Conservation (phyloP, 2,329 filamentous ascomycete species). For the Xylariaceae sp. region DNA sequence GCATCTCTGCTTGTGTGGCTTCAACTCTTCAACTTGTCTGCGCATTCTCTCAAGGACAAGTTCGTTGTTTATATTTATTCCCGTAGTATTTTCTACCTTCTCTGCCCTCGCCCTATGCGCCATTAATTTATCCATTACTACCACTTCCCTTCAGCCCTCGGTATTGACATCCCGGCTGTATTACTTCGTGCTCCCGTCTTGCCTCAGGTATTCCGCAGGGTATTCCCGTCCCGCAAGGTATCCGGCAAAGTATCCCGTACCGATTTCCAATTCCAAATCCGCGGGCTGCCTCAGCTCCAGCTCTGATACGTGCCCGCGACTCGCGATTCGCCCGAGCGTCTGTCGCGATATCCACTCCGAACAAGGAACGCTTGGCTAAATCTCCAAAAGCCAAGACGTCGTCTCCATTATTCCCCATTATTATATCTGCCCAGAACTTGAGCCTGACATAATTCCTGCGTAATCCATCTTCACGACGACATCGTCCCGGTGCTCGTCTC, state of each 20-base stretch:
- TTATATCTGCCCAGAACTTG: background rate
- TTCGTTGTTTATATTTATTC: background rate
- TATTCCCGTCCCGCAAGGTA: background rate
- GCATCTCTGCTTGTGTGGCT: no score
- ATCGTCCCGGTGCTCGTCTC: background rate
- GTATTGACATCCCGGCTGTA: background rate
- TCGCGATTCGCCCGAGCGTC: background rate
- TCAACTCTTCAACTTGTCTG: background rate
- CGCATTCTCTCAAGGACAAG: background rate
- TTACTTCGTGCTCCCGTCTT: background rate
- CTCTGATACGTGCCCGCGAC: background rate
- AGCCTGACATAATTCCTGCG: conserved; percentile 14
- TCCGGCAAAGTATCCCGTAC: no score
- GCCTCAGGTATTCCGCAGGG: background rate
- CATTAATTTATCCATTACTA: background rate
- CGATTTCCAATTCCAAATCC: background rate
- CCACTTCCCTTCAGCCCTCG: background rate
- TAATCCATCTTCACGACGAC: conserved; percentile 4
- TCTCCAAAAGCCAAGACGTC: background rate
- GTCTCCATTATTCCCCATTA: background rate
- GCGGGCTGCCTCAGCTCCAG: background rate
- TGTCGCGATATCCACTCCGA: conserved; percentile 1
- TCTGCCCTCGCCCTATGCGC: background rate
- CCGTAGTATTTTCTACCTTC: background rate
- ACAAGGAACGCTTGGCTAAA: background rate